phyloP scores from a whole-genome alignment of 2,329 filamentous ascomycete species.

The Zymoseptoria tritici region DNA sequence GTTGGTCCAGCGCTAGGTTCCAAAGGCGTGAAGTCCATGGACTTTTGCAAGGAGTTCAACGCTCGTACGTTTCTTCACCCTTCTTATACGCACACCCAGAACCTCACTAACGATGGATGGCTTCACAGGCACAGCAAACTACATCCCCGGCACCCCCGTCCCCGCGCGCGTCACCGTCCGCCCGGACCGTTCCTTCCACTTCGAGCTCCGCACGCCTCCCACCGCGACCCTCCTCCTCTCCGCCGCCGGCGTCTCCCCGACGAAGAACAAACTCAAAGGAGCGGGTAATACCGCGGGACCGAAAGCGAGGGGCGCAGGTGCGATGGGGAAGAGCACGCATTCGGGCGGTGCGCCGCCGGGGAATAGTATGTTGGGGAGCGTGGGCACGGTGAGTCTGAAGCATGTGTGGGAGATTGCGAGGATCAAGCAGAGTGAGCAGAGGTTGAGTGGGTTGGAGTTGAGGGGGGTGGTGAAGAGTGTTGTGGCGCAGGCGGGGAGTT shows the following conservation, averaged over 20 bases:
- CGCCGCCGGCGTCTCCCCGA: constrained; percentile 68
- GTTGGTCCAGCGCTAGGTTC: constrained; percentile 93
- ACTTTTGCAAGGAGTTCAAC: constrained; percentile 17
- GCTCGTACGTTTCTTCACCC: constrained; percentile 6
- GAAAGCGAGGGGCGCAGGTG: constrained; percentile 30
- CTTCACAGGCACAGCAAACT: constrained; percentile 62
- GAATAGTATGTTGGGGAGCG: constrained; percentile 64
- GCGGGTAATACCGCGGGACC: constrained; percentile 50
- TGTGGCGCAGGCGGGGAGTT: constrained; percentile 44
- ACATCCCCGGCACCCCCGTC: constrained; percentile 73
- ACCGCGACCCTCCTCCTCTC: constrained; percentile 83
- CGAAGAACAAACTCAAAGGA: constrained; percentile 69
- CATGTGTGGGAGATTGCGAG: constrained; percentile 96
- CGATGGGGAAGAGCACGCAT: constrained; percentile 29
- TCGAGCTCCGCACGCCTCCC: constrained; percentile 85
- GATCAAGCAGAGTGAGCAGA: constrained; percentile 63
- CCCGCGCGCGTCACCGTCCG: constrained; percentile 87
- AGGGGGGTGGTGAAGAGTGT: constrained; percentile 76
- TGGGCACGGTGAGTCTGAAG: constrained; percentile 86
- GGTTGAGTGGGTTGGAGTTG: constrained; percentile 62
- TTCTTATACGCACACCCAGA: not conserved
- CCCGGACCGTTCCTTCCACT: constrained; percentile 85
- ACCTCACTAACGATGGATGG: not conserved
- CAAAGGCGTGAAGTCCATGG: constrained; percentile 94
- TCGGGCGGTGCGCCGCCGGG: constrained; percentile 20